Evolutionary conservation across 768 basidiomycete species (phyloP).

Genomic region (Naganishia antarctica): DNA sequence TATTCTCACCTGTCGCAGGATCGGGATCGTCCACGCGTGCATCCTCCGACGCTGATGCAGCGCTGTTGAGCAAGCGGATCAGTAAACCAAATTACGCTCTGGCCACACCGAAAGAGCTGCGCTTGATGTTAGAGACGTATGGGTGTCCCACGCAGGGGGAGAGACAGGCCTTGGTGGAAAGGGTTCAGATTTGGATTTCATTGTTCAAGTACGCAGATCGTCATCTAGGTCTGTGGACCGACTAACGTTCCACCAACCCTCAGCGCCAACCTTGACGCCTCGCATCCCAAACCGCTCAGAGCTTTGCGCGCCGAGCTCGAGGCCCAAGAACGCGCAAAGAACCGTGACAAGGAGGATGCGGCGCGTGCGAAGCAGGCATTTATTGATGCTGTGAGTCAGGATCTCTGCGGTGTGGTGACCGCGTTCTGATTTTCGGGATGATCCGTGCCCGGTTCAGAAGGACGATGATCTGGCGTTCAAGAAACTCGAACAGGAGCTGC

Average conservation of each 20-base stretch:
- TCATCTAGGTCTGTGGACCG: too few species aligned
- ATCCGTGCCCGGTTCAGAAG: background rate
- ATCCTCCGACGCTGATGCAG: background rate
- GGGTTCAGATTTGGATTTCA: conserved; percentile 47
- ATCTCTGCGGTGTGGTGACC: too few species aligned
- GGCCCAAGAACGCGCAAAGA: conserved; percentile 33
- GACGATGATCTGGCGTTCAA: conserved; percentile 20
- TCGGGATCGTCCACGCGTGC: conserved; percentile 22
- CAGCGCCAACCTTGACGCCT: conserved; percentile 45
- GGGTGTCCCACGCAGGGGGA: conserved; percentile 39
- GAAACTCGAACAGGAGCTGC: conserved; percentile 5
- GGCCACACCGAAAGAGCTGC: conserved; percentile 38
- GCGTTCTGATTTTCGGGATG: too few species aligned
- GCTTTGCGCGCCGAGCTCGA: conserved; percentile 38
- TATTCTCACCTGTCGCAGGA: conserved; percentile 43
- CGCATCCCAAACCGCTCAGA: conserved; percentile 39
- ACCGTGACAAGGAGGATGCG: conserved; percentile 41
- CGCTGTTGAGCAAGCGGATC: conserved; percentile 38
- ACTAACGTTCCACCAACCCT: too few species aligned
- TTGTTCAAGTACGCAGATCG: conserved; percentile 36
- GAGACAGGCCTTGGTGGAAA: conserved; percentile 32
- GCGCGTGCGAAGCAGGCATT: conserved; percentile 30
- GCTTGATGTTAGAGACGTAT: conserved; percentile 34
- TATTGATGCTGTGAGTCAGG: background rate
- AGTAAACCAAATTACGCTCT: conserved; percentile 45